Evolutionary conservation across 371 early-diverging fungal species (phyloP).

Genomic region (Mucor racemosus): DNA sequence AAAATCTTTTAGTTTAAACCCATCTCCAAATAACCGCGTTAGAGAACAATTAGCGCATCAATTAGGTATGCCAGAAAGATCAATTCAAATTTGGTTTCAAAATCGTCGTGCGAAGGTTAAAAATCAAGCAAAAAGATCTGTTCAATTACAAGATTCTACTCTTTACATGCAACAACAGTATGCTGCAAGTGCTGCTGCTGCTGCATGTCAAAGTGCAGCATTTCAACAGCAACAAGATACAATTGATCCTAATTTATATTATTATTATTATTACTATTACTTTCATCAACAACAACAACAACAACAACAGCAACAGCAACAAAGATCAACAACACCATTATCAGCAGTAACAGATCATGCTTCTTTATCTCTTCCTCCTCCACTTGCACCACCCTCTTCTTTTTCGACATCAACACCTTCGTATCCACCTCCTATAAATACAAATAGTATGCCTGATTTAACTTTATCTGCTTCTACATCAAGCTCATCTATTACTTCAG

Average conservation of each 20-base stretch:
- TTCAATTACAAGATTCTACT: conserved; percentile 27
- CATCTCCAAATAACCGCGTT: conserved; percentile 78
- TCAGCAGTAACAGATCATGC: conserved; percentile 10
- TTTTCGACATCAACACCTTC: conserved; percentile 3
- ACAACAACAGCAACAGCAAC: conserved; percentile 20
- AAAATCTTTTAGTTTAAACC: conserved; percentile 72
- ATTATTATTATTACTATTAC: conserved; percentile 54
- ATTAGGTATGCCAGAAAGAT: conserved; percentile 88
- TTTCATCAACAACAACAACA: conserved; percentile 52
- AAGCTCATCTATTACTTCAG: conserved; percentile 33
- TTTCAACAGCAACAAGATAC: conserved; percentile 41
- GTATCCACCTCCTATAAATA: not conserved
- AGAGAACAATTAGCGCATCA: conserved; percentile 85
- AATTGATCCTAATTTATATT: conserved; percentile 49
- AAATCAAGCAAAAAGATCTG: conserved; percentile 61
- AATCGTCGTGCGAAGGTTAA: conserved; percentile 96
- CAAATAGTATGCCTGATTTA: conserved; percentile 18
- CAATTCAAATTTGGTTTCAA: conserved; percentile 99
- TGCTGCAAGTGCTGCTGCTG: conserved; percentile 51
- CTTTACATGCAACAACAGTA: conserved; percentile 59
- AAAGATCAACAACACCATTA: not conserved
- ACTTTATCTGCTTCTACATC: conserved; percentile 34
- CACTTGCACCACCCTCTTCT: conserved; percentile 25
- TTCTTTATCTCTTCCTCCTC: conserved; percentile 29
- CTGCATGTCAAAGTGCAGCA: conserved; percentile 48